Base-by-base conservation (phyloP, 805 yeast genomes). In the Pichia membranifaciens region DNA sequence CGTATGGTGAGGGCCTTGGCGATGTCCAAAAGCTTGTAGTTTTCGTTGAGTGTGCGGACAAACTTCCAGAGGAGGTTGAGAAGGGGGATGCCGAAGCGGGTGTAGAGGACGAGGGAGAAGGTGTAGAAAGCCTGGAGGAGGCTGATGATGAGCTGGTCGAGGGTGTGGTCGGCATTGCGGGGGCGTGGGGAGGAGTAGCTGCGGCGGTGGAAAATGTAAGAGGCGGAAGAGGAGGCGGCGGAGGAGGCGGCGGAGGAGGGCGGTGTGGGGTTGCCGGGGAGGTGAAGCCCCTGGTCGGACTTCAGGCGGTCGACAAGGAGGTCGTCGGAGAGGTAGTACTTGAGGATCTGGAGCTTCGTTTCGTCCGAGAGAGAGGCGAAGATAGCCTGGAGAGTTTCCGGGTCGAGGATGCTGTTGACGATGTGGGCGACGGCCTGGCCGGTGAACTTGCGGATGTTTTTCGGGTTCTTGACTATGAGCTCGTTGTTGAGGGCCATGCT, bases 251-350 rank as follows among this genome's bases (percentile, higher is more conserved):
- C 7, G 10, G 29, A 25, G 29, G 7, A 25, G 29, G 29, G 29
- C 7, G 29, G 29, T 8, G 29, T 7, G 10, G 10, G 7, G 29
- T 10, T 25, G 29, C 10, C 10, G 7, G 29, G 29, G 29, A 25
- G 29, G 29, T 25, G 10, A 8, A 25, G 29, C 10, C 29, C 29
- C 10, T 25, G 29, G 7, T 25, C 45, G 31, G 3, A 12, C 21
- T 38, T 41, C 31, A 50, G 33, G 18, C n/a, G 32, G 8, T 5
- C 8, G 10, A 50, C 51, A 2, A 50, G 37, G 1, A 23, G 31
- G 9, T 54, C 49, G 45, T 61, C 62, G 5, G 43, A 48, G 38
- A 61, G 49, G 29, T 54, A 57, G 17, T 43, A 20, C 20, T 49
- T 38, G 45, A 61, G 21, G 2, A 59, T 49, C 4, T 48, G 40